Evolutionary conservation across 2,329 filamentous ascomycete species (phyloP), one percentile per base, ranked within the genome.

Genomic region (Diaporthe citrichinensis): DNA sequence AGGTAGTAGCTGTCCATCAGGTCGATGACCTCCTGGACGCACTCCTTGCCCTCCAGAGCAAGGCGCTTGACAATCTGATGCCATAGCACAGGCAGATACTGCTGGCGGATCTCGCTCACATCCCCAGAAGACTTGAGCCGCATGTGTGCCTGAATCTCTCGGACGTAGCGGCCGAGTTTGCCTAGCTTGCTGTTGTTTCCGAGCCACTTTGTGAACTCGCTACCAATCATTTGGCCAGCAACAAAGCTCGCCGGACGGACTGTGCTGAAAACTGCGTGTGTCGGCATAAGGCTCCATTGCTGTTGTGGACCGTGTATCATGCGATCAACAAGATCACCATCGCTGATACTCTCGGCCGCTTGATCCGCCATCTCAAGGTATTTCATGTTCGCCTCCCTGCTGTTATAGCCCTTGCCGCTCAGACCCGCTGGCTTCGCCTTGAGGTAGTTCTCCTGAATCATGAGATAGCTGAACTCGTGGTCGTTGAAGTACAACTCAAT

Each of bases 281-380:
- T 94, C 20, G 97, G 97, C 97, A 99, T 99, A 77, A 99, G 86
- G 81, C 94, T 97, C 97, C 97, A 99, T 77, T 99, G 97, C 82
- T 99, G 97, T 82, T 99, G 97, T 59, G 95, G 95, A 36, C 97
- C 97, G 83, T 99, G 97, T 76, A 99, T 99, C 96, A 99, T 98
- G 71, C 95, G 91, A 84, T 99, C 97, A 3, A 98, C 95, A 49
- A 99, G 87, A 83, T 99, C 97, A 76, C 97, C 97, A 81, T 99
- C 97, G 81, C 95, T 98, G 85, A 99, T 99, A 82, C 96, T 98
- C 82, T 97, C 94, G 4, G 97, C 96, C 4, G 97, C 97, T 80
- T 94, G 91, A 78, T 98, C 96, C 31, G 93, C 91, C 10, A 98
- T 87, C 83, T 98, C 95, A 10, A 99, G 89, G n/a, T 92, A 86